These are phyloP conservation scores for Parachlorella kessleri DNA, from an alignment of 139 green algal genomes.

Conservation along the genomic window DNA sequence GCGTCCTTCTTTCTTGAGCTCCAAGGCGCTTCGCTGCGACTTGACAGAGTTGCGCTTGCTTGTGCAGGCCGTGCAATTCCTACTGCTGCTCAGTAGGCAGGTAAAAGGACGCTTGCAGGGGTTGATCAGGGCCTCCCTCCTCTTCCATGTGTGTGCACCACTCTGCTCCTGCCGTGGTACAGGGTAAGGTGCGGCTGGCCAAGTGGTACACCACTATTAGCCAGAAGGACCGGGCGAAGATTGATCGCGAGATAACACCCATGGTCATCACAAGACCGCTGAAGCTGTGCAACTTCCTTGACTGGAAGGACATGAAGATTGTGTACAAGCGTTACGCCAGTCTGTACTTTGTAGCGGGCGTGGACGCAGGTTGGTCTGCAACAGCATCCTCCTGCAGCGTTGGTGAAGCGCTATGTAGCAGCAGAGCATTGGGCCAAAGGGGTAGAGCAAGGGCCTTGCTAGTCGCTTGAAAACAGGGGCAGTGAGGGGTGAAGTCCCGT, in stretches of 20 bases:
- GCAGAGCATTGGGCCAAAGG: no score
- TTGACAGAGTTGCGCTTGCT: no score
- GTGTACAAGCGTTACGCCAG: slow-evolving; percentile 95
- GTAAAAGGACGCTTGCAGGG: slow-evolving; percentile 77
- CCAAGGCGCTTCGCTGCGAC: no score
- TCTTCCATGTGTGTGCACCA: no score
- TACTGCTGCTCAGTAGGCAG: slow-evolving; percentile 93
- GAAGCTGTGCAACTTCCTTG: slow-evolving; percentile 98
- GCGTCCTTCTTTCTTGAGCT: no score
- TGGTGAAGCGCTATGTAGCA: no score
- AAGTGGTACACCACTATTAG: slow-evolving; percentile 97
- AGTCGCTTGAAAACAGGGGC: no score
- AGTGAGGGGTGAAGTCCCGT: no score
- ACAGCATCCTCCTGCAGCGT: no score
- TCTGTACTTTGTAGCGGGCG: slow-evolving; percentile 93
- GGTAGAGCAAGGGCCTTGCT: no score
- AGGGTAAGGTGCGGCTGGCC: slow-evolving; percentile 96
- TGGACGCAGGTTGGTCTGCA: slow-evolving; percentile 65
- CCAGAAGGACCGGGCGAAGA: slow-evolving; percentile 91
- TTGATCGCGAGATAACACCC: slow-evolving; percentile 80
- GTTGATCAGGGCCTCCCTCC: no score
- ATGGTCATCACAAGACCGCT: slow-evolving; percentile 78
- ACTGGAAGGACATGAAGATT: slow-evolving; percentile 79
- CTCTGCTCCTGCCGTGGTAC: slow-evolving; percentile 22
- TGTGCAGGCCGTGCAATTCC: slow-evolving; percentile 54